A percentile compares a stretch with the other conserved stretches of the same genome.
Conservation (phyloP, 192 early-diverging fungal species). For the Mortierella claussenii region DNA sequence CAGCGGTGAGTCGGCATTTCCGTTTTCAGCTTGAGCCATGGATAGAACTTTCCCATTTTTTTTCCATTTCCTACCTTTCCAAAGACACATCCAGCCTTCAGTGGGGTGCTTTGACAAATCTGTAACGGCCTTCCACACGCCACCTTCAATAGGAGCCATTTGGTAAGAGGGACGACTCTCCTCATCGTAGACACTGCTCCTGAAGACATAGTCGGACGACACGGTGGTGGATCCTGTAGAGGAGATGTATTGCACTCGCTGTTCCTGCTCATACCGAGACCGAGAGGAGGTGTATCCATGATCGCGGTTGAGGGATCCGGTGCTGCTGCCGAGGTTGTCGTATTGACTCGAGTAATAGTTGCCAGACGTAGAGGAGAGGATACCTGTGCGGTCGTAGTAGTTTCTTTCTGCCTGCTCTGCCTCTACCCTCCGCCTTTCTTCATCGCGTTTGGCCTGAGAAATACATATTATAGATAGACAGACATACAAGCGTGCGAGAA, state of each 20-base stretch:
- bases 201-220: conserved; percentile 62
- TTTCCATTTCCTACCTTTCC: conserved; percentile 56
- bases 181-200: conserved; percentile 62
- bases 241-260: neutral
- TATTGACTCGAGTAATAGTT: conserved; percentile 33
- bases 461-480: neutral
- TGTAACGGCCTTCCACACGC: conserved; percentile 68
- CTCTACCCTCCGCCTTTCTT: conserved; percentile 7
- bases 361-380: conserved; percentile 12
- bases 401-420: conserved; percentile 31
- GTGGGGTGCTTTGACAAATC: conserved; percentile 67
- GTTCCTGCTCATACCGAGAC: conserved; percentile 6
- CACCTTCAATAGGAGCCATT: conserved; percentile 69
- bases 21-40: too few relatives aligned
- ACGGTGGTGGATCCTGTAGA: neutral
- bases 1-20: too few relatives aligned
- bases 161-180: conserved; percentile 69
- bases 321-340: conserved; percentile 63
- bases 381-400: conserved; percentile 36
- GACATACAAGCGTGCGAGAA: neutral
- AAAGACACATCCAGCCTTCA: conserved; percentile 71
- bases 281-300: conserved; percentile 2
- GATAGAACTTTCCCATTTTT: neutral
- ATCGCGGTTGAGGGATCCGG: neutral
- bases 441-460: conserved; percentile 25